Base-by-base conservation (phyloP, 805 yeast genomes). In the Kluyveromyces dobzhanskii region DNA sequence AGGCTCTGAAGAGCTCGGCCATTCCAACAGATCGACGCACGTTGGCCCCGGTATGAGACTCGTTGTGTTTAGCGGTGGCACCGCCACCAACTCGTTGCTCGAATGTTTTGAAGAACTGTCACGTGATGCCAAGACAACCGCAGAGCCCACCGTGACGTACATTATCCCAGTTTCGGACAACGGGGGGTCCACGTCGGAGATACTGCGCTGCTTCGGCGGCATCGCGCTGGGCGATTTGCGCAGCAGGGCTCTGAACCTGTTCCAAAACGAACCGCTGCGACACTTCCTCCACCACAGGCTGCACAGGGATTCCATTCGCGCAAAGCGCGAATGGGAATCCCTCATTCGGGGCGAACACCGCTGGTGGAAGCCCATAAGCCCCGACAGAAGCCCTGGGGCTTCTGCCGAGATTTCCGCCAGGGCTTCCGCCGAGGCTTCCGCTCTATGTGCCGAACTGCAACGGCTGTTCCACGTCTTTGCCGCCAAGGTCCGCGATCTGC, bases 191-290 rank as follows among this genome's bases (percentile, higher is more conserved):
- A 85, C 96, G 0, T 80, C 94, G 19, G 97, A 88, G 59, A 73
- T 88, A 17, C 69, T 87, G 4, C 63, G 96, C 11, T 85, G 86
- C 1, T 67, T 88, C 13, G 95, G 95, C 2, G 97, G 97, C 0
- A 95, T 95, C 3, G 96, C 97, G 0, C 85, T 88, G 39, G 97
- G 97, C 2, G 97, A 88, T 55, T 70, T 88, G 2, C 65, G 97
- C 35, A 85, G 95, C 0, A 61, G 97, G 40, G 69, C 87, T 21
- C 83, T 86, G 0, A 62, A 88, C 39, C 61, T 88, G 42, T 80
- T 85, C 26, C 81, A 86, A 1, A 72, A 69, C 24, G 64, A 69
- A 19, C 50, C 68, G 13, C 52, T 73, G 13, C 57, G 66, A 12
- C 34, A 44, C 11, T 44, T 62, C n/a, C 51, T 61, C 16, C 50